Conservation (phyloP, 306 rosid species). For the Arachis hypogaea region DNA sequence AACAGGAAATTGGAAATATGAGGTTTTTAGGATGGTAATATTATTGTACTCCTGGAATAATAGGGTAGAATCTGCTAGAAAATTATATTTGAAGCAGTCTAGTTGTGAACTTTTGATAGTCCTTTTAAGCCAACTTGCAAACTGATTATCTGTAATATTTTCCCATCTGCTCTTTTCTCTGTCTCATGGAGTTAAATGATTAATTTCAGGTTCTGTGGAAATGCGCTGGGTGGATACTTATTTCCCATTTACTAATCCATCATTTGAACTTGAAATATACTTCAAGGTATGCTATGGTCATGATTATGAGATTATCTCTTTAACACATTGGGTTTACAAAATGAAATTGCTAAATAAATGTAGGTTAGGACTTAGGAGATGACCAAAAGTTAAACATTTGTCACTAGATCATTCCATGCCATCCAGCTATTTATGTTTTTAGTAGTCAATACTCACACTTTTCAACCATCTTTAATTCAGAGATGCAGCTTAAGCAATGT, state of each 20-base stretch:
- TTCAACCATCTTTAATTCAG: conserved; percentile 9
- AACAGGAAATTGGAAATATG: conserved; percentile 19
- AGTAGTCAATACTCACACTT: neutral
- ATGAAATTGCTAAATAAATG: neutral
- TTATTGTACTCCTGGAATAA: conserved; percentile 24
- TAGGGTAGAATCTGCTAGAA: neutral
- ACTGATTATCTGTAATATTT: conserved; percentile 15
- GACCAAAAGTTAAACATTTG: conserved; percentile 10
- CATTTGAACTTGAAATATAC: conserved; percentile 94
- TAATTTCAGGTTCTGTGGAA: conserved; percentile 81
- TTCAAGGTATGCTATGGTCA: conserved; percentile 65
- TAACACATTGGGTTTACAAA: neutral
- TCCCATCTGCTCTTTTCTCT: conserved; percentile 8
- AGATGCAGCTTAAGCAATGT: conserved; percentile 15
- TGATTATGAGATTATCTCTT: neutral
- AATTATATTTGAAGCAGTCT: neutral
- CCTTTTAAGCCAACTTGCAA: conserved; percentile 18
- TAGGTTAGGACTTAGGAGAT: conserved; percentile 2
- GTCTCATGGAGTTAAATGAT: conserved; percentile 1
- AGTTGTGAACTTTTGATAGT: conserved; percentile 30
- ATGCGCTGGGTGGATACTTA: conserved; percentile 99
- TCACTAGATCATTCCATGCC: conserved; percentile 6
- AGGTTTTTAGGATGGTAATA: conserved; percentile 13
- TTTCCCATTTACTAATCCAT: conserved; percentile 94
- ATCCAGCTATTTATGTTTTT: neutral